Evolutionary conservation across 495 filamentous ascomycete genomes (phyloP).

Genomic region (Aspergillus conjunctus): DNA sequence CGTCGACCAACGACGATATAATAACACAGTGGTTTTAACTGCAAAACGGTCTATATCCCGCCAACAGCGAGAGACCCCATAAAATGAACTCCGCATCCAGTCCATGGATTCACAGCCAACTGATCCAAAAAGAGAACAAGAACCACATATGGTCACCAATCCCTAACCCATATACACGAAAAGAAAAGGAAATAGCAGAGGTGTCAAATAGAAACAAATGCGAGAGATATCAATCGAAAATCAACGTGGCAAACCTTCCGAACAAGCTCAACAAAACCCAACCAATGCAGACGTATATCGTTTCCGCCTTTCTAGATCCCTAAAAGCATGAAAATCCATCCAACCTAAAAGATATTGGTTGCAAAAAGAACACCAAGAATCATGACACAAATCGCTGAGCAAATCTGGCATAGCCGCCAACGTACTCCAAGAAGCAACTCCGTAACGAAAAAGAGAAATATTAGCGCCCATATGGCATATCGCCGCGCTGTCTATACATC

Average conservation of each 20-base stretch:
- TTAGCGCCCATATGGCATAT: slow-evolving; percentile 45
- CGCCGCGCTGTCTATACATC: slow-evolving; percentile 52
- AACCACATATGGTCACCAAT: slow-evolving; percentile 38
- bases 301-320: slow-evolving; percentile 56
- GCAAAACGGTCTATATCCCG: slow-evolving; percentile 43
- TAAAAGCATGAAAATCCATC: slow-evolving; percentile 45
- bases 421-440: slow-evolving; percentile 43
- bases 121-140: slow-evolving; percentile 37
- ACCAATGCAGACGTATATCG: slow-evolving; percentile 57
- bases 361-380: slow-evolving; percentile 38
- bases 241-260: slow-evolving; percentile 33
- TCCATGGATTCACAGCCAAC: slow-evolving; percentile 47
- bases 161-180: slow-evolving; percentile 49
- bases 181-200: slow-evolving; percentile 34
- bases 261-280: slow-evolving; percentile 49
- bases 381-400: slow-evolving; percentile 34
- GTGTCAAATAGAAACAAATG: slow-evolving; percentile 20
- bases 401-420: slow-evolving; percentile 38
- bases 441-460: slow-evolving; percentile 27
- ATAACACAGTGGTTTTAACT: slow-evolving; percentile 34
- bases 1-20: slow-evolving; percentile 25
- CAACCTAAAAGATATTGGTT: slow-evolving; percentile 35
- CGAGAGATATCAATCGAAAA: slow-evolving; percentile 15
- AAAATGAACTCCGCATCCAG: slow-evolving; percentile 47
- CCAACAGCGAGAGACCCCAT: slow-evolving; percentile 39